Evolutionary conservation across 345 rosid species (phyloP).

Genomic region (Gossypium turneri): DNA sequence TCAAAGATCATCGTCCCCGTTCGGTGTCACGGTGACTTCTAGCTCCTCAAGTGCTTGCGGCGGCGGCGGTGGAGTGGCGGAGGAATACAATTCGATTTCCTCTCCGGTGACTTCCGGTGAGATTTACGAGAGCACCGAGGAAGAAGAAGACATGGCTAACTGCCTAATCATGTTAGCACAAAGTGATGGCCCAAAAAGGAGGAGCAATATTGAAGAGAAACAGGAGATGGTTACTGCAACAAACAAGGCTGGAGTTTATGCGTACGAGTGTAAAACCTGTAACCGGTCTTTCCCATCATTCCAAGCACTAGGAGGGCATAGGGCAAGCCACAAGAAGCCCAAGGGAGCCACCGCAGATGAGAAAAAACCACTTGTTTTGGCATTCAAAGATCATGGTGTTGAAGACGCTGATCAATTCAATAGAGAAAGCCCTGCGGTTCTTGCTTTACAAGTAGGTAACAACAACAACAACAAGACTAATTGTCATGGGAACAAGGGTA

Average conservation of each 20-base stretch:
- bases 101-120: conserved; percentile 36
- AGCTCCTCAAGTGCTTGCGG: conserved; percentile 48
- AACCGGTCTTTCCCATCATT: conserved; percentile 79
- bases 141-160: conserved; percentile 93
- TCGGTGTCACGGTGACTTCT: conserved; percentile 25
- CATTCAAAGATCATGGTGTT: conserved; percentile 21
- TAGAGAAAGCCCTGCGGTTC: conserved; percentile 25
- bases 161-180: conserved; percentile 84
- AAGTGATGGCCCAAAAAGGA: conserved; percentile 30
- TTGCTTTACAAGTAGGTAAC: conserved; percentile 33
- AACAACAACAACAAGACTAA: conserved; percentile 8
- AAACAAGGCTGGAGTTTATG: conserved; percentile 45
- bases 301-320: conserved; percentile 96
- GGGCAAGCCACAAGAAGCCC: conserved; percentile 91
- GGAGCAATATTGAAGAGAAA: neutral
- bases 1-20: conserved; percentile 49
- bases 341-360: conserved; percentile 27
- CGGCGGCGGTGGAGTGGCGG: conserved; percentile 24
- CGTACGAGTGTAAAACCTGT: conserved; percentile 93
- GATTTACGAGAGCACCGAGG: conserved; percentile 47
- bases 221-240: conserved; percentile 10
- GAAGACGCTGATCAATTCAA: conserved; percentile 19
- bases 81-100: conserved; percentile 33
- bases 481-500: conserved; percentile 24
- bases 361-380: conserved; percentile 18